Percentiles rank a stretch among this genome's conserved stretches.
These are phyloP conservation scores for Tulasnella sp. DNA, from an alignment of 768 basidiomycete genomes.

Conservation along the genomic window DNA sequence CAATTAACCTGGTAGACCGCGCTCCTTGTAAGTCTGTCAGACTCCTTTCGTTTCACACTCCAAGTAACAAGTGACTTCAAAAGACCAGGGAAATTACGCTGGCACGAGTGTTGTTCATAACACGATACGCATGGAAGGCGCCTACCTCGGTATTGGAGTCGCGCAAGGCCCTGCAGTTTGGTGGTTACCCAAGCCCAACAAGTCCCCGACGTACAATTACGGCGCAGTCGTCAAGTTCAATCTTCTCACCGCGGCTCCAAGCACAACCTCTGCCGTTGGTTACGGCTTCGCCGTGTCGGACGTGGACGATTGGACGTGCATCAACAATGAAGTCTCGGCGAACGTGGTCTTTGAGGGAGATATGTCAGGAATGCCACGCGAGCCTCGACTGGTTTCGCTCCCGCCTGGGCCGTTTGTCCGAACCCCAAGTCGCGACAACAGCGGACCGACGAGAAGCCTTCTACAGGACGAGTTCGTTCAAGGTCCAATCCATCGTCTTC, in stretches of 20 bases:
- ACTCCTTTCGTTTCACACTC: not conserved
- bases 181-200: constrained; percentile 15
- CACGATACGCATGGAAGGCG: constrained; percentile 24
- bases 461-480: constrained; percentile 20
- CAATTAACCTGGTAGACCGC: constrained; percentile 27
- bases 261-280: constrained; percentile 22
- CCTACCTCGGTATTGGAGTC: constrained; percentile 24
- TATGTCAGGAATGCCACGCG: not conserved
- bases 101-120: constrained; percentile 26
- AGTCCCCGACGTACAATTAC: constrained; percentile 14
- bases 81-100: not conserved
- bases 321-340: constrained; percentile 24
- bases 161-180: constrained; percentile 26
- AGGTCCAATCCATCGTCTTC: constrained; percentile 15
- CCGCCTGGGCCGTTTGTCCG: constrained; percentile 25
- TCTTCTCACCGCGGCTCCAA: constrained; percentile 22
- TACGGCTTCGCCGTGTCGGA: constrained; percentile 27
- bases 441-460: constrained; percentile 4
- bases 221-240: constrained; percentile 26
- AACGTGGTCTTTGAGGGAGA: constrained; percentile 14
- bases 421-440: constrained; percentile 5
- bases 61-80: not conserved
- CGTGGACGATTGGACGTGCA: constrained; percentile 25
- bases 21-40: constrained; percentile 19
- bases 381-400: constrained; percentile 14